Conservation (phyloP, 2,329 filamentous ascomycete species). For the Botrytis deweyae region DNA sequence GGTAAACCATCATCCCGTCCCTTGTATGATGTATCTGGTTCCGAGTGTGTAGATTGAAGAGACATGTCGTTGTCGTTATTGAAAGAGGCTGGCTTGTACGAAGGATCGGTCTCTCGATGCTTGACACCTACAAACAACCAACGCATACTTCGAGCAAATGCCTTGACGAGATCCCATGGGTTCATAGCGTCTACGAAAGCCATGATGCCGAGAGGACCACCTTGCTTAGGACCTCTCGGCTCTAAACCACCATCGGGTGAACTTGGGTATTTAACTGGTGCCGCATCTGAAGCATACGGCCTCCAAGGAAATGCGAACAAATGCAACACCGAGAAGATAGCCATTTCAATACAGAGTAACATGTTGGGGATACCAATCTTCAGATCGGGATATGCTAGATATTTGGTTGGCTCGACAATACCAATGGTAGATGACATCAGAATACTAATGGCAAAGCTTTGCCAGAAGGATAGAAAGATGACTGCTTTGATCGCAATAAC, state of each 20-base stretch:
- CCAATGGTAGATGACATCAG: constrained; percentile 53
- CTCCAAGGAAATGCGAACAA: constrained; percentile 79
- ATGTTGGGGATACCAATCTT: constrained; percentile 78
- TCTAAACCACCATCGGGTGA: constrained; percentile 39
- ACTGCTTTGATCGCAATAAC: constrained; percentile 85
- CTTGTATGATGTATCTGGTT: constrained; percentile 29
- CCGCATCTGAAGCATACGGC: constrained; percentile 54
- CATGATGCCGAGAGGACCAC: constrained; percentile 62
- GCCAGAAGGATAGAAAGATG: constrained; percentile 91
- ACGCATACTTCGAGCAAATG: constrained; percentile 66
- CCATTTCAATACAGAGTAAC: constrained; percentile 82
- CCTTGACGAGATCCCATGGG: constrained; percentile 79
- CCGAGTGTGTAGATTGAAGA: constrained; percentile 23
- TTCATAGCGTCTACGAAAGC: constrained; percentile 74
- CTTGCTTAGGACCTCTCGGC: constrained; percentile 52
- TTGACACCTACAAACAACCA: constrained; percentile 79
- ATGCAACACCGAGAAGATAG: constrained; percentile 74
- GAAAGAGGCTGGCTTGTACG: constrained; percentile 43
- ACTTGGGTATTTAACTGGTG: neutral
- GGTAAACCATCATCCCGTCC: constrained; percentile 28
- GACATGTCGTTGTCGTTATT: constrained; percentile 30
- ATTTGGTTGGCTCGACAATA: constrained; percentile 35
- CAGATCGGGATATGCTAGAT: constrained; percentile 70
- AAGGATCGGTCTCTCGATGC: constrained; percentile 53
- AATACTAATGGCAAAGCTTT: constrained; percentile 62